Conservation (phyloP, 1,284 basidiomycete species). For the Rhodotorula sp. region DNA sequence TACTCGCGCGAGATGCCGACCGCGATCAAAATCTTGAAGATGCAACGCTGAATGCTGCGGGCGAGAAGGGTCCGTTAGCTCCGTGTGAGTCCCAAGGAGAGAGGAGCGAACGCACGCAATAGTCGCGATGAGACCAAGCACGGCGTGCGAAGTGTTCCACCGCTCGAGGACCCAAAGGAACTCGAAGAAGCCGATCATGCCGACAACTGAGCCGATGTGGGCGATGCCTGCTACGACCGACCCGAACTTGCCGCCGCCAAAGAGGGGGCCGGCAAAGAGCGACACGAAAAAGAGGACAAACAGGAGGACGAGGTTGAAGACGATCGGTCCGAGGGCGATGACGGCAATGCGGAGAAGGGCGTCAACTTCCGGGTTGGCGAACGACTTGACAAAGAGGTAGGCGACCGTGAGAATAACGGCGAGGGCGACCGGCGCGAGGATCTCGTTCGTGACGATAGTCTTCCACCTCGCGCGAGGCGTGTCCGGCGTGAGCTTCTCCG, state of each 20-base stretch:
- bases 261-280: constrained; percentile 85
- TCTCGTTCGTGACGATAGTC: constrained; percentile 79
- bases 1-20: constrained; percentile 91
- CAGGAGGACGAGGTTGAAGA: constrained; percentile 88
- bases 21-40: constrained; percentile 87
- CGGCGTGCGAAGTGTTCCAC: constrained; percentile 88
- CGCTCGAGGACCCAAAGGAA: constrained; percentile 94
- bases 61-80: constrained; percentile 44
- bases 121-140: constrained; percentile 50
- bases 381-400: constrained; percentile 66
- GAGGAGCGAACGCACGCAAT: constrained; percentile 39
- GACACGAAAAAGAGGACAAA: constrained; percentile 83
- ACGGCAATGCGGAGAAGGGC: constrained; percentile 89
- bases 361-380: constrained; percentile 55
- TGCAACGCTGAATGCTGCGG: constrained; percentile 82
- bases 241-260: constrained; percentile 80
- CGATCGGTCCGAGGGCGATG: constrained; percentile 89
- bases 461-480: constrained; percentile 87
- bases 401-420: constrained; percentile 80
- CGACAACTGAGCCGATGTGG: constrained; percentile 73
- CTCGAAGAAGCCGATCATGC: constrained; percentile 88
- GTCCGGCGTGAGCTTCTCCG: constrained; percentile 87
- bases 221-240: constrained; percentile 84
- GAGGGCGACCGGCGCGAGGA: constrained; percentile 78
- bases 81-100: background rate